Conservation (phyloP, 129 eudicot genomes). For the Oenanthe sinensis region DNA sequence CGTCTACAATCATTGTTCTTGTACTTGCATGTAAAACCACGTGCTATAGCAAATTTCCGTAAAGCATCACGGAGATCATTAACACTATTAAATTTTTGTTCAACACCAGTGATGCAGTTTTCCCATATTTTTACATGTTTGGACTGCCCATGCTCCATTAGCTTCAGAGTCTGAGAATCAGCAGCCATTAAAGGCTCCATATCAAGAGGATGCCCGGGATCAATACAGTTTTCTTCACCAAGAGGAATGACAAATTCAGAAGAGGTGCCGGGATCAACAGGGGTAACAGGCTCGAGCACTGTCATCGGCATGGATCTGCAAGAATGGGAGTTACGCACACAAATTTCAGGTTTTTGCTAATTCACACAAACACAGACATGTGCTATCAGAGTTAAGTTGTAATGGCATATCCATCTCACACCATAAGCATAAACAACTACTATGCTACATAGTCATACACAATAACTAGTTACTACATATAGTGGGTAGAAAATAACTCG, state of each 20-base stretch:
- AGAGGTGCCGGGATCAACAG: not conserved
- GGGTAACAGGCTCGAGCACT: slow-evolving; percentile 4
- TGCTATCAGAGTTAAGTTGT: not conserved
- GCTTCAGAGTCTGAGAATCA: slow-evolving; percentile 1
- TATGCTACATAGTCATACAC: not conserved
- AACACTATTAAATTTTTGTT: slow-evolving; percentile 17
- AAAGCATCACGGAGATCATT: slow-evolving; percentile 25
- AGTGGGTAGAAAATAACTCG: not conserved
- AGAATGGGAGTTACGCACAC: not conserved
- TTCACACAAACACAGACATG: not conserved
- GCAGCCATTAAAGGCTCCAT: not conserved
- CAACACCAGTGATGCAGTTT: slow-evolving; percentile 21
- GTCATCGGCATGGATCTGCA: not conserved
- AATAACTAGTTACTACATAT: not conserved
- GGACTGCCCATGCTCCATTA: slow-evolving; percentile 7
- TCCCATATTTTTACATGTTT: slow-evolving; percentile 16
- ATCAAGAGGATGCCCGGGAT: not conserved
- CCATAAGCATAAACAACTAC: not conserved
- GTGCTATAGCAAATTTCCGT: slow-evolving; percentile 20
- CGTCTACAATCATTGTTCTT: slow-evolving; percentile 23
- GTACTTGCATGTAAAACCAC: slow-evolving; percentile 18
- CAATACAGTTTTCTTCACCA: slow-evolving; percentile 1
- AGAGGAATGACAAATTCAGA: not conserved
- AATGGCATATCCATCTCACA: not conserved
- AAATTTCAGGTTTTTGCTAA: not conserved